Percentiles rank a stretch among this genome's conserved stretches.
Conservation (phyloP, 1,139 yeast genomes). For the Diutina siamensis region DNA sequence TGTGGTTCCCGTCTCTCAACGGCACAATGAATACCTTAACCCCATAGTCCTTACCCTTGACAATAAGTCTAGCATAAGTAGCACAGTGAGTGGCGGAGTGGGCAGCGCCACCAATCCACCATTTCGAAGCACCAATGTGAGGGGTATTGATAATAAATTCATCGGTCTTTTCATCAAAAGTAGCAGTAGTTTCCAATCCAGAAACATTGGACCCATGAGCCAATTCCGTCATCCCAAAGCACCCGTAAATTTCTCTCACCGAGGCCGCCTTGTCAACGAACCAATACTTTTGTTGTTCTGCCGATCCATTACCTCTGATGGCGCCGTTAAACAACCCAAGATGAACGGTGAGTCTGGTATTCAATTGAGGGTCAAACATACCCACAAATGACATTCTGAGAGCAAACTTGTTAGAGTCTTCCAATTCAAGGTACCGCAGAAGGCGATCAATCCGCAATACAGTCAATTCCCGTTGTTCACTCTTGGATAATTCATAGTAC, state of each 20-base stretch:
- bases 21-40: slow-evolving; percentile 40
- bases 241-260: slow-evolving; percentile 33
- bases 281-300: slow-evolving; percentile 59
- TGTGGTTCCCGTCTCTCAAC: slow-evolving; percentile 33
- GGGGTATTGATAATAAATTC: slow-evolving; percentile 37
- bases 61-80: slow-evolving; percentile 33
- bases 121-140: slow-evolving; percentile 38
- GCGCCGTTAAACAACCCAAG: slow-evolving; percentile 37
- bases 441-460: slow-evolving; percentile 32
- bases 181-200: slow-evolving; percentile 37
- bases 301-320: slow-evolving; percentile 39
- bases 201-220: slow-evolving; percentile 39
- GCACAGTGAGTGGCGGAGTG: slow-evolving; percentile 37
- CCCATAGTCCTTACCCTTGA: slow-evolving; percentile 35
- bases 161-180: slow-evolving; percentile 28
- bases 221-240: slow-evolving; percentile 40
- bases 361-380: slow-evolving; percentile 37
- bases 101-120: slow-evolving; percentile 46
- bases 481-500: slow-evolving; percentile 29
- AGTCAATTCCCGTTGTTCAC: slow-evolving; percentile 31
- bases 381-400: slow-evolving; percentile 27
- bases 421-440: slow-evolving; percentile 33
- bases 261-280: slow-evolving; percentile 24
- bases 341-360: slow-evolving; percentile 39
- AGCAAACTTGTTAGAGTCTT: slow-evolving; percentile 24